Evolutionary conservation across 257 asterid species (phyloP), one percentile per base, ranked within the genome.

Genomic region (Mitragyna speciosa): DNA sequence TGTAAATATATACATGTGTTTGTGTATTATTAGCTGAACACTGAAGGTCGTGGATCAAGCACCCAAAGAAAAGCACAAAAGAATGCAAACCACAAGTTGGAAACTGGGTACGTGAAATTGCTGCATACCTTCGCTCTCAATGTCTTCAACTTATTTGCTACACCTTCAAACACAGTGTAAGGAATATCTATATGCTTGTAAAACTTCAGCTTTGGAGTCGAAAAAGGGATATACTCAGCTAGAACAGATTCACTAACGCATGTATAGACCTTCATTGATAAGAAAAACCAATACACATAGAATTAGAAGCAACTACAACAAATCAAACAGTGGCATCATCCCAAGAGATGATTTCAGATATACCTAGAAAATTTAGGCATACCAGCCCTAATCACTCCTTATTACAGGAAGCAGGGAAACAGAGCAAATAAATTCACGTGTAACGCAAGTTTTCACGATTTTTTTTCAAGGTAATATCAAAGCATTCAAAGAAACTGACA

Each of bases 231-330:
- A 68, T 87, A 83, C 80, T 56, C 79, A 45, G 89, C 84, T 79
- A 94, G 69, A 45, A 88, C 87, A 61, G 87, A 61, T 77, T 88
- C 94, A 24, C 88, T 88, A 36, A 63, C 86, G 85, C 96, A 90
- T 0, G 97, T 93, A 86, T 84, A 90, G 67, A 94, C 92, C 97
- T 94, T 83, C 91, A 88, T 83, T 83, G 49, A 71, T 15, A 77
- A 76, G 74, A 83, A 79, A 76, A 75, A 49, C 41, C 41, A 36
- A 36, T 36, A 36, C 4, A 36, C 41, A 36, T 36, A 36, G 2
- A 36, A 36, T 36, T 4, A 36, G 41, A 4, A 36, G 41, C 41
- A 36, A 36, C 41, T 36, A 36, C 41, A 36, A 36, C 41, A 36
- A 36, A 36, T 36, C 41, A 36, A 4, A 36, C 41, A 36, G 41